Base-by-base conservation (phyloP, 805 yeast species). In the Saccharomycopsis synnaedendra region DNA sequence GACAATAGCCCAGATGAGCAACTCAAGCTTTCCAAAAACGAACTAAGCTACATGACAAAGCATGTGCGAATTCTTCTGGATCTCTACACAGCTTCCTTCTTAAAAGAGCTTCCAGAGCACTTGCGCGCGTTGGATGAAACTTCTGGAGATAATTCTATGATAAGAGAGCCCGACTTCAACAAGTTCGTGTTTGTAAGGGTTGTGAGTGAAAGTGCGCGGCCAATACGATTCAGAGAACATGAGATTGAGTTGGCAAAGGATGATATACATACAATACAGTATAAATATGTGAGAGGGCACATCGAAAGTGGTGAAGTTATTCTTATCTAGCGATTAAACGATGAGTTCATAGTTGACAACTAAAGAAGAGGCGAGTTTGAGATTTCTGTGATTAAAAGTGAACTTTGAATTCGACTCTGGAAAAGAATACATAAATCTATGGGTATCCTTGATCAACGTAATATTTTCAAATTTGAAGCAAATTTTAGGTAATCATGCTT, bases 121-220 rank as follows among this genome's bases (percentile, higher is more conserved):
- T 64, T 87, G 44, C 87, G 82, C 43, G 76, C 80, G 4, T 67
- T 93, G 49, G 94, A 88, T 57, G 96, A 87, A 54, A 74, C 74
- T 1, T 71, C 78, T 8, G 85, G 82, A 30, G 76, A 75, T 9
- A 60, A 81, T 9, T 69, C 76, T 5, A 89, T 93, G 97, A 69
- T 90, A 2, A 83, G 78, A 10, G 72, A 71, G 51, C 97, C 97
- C 0, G 85, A 85, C 43, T 55, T 84, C 59, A 73, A 83, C 53
- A 74, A 71, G 50, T 85, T 93, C 5, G 97, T 93, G 1, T 88
- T 87, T 57, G 68, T 89, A 5, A 49, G 41, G 35, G 55, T 52
- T 31, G 41, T 50, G 4, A 40, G 33, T 8, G 44, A 43, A 11
- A 39, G 38, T 9, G 55, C 51, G 2, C 37, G 32, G 10, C 49